These are phyloP conservation scores for Termitomyces sp. DNA, from an alignment of 768 basidiomycete species.

Conservation along the genomic window DNA sequence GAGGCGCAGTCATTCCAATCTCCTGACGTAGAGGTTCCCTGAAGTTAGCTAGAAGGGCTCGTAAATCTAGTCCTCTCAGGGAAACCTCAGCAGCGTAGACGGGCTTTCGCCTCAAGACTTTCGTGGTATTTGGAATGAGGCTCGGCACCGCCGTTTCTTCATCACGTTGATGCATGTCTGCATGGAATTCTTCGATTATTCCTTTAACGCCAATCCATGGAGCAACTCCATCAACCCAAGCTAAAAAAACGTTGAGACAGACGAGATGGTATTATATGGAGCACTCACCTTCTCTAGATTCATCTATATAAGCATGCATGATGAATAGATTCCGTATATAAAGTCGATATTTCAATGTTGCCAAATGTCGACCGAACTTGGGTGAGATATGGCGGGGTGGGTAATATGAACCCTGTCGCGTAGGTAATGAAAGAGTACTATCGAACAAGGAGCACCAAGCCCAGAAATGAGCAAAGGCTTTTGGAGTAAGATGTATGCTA, in stretches of 20 bases:
- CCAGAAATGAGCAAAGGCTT: slow-evolving; percentile 85
- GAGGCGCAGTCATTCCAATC: slow-evolving; percentile 42
- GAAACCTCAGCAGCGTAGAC: slow-evolving; percentile 87
- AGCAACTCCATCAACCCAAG: slow-evolving; percentile 76
- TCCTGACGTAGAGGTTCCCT: slow-evolving; percentile 60
- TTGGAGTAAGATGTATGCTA: slow-evolving; percentile 81
- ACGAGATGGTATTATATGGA: neutral
- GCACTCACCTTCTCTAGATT: slow-evolving; percentile 54
- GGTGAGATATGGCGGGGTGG: slow-evolving; percentile 67
- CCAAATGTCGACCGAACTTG: slow-evolving; percentile 84
- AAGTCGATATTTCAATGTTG: slow-evolving; percentile 88
- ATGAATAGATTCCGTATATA: slow-evolving; percentile 73
- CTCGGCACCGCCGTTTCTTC: slow-evolving; percentile 67
- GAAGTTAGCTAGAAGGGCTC: slow-evolving; percentile 76
- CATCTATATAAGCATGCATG: slow-evolving; percentile 83
- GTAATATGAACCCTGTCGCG: slow-evolving; percentile 84
- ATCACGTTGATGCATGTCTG: slow-evolving; percentile 89
- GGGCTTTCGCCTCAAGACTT: slow-evolving; percentile 66
- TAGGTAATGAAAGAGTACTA: slow-evolving; percentile 68
- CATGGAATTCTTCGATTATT: slow-evolving; percentile 72
- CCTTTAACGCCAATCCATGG: slow-evolving; percentile 85
- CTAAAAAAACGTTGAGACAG: slow-evolving; percentile 23
- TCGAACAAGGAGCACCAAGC: slow-evolving; percentile 90
- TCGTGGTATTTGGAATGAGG: slow-evolving; percentile 49
- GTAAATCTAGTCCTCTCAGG: slow-evolving; percentile 69